Base-by-base conservation (phyloP, 2,329 filamentous ascomycete species). In the Xylaria hypoxylon region DNA sequence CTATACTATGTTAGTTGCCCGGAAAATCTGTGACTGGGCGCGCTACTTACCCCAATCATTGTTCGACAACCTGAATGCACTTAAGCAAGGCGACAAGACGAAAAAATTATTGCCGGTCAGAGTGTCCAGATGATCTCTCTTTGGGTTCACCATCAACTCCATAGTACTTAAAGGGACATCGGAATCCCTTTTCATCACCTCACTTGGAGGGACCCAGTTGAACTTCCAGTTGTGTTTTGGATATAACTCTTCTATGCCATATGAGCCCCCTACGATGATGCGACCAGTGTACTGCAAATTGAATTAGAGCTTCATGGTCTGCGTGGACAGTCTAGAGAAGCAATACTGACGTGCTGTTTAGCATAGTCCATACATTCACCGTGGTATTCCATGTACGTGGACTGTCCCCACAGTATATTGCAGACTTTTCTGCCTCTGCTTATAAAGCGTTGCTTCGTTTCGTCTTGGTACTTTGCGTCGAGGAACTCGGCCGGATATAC, bases 341-440 rank as follows among this genome's bases (percentile, higher is more conserved):
- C 5, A 13, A 33, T 50, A 63, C 60, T 51, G 10, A 63, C 60
- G 8, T 31, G 28, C 13, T 63, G 59, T 51, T 51, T 57, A 24
- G 26, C 28, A 19, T 51, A 1, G 13, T 63, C 60, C 60, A 63
- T 51, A 22, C 52, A 57, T 19, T 63, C 60, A 7, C 52, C 52
- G 2, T 50, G 22, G 52, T 63, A 51, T 44, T 35, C 24, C 52
- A 63, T 63, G 8, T 51, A 52, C 44, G n/a, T 57, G 17, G 45
- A 26, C 5, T 63, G n/a, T 35, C 60, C 60, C 10, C 31, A 33
- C 2, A 63, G n/a, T 11, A 57, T 17, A 1, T 63, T 52, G n/a
- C 6, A 57, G n/a, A 57, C 60, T 31, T 57, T 57, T 44, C 24
- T 50, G n/a, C 60, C 52, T 35, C 60, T 51, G 19, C 45, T 33